Percentiles rank a stretch among this genome's conserved stretches.
phyloP scores from a whole-genome alignment of 371 early-diverging fungal genomes.

The Umbelopsis sp. region DNA sequence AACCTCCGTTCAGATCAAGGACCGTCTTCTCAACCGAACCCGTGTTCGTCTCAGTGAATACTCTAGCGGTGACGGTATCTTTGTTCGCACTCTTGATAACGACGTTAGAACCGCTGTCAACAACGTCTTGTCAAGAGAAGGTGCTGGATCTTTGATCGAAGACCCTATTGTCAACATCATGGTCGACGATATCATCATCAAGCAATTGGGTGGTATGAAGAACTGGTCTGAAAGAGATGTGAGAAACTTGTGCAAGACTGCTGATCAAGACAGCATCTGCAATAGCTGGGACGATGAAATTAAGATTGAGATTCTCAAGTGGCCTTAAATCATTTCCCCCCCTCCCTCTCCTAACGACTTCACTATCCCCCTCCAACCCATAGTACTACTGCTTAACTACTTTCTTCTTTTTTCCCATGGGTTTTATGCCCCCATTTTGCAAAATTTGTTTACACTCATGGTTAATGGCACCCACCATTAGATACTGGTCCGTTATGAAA shows the following conservation, averaged over 20 bases:
- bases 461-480: not conserved
- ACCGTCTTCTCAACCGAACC: slow-evolving; percentile 45
- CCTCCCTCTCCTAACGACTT: not conserved
- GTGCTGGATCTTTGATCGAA: slow-evolving; percentile 38
- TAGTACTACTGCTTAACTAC: not conserved
- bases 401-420: not conserved
- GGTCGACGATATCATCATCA: slow-evolving; percentile 34
- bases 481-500: not conserved
- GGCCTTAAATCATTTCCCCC: slow-evolving; percentile 39
- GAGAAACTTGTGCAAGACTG: slow-evolving; percentile 37
- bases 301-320: slow-evolving; percentile 43
- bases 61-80: slow-evolving; percentile 39
- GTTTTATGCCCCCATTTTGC: not conserved
- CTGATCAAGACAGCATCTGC: slow-evolving; percentile 42
- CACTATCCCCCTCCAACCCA: not conserved
- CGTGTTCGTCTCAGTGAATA: slow-evolving; percentile 37
- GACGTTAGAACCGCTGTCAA: slow-evolving; percentile 36
- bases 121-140: slow-evolving; percentile 33
- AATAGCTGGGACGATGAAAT: slow-evolving; percentile 49
- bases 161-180: slow-evolving; percentile 33
- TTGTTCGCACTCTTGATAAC: slow-evolving; percentile 35
- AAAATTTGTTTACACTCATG: too few species aligned
- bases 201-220: slow-evolving; percentile 32
- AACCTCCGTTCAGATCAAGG: slow-evolving; percentile 33
- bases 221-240: slow-evolving; percentile 42